A percentile compares a stretch with the other conserved stretches of the same genome.
Conservation (phyloP, 805 yeast genomes). For the Kregervanrija fluxuum region DNA sequence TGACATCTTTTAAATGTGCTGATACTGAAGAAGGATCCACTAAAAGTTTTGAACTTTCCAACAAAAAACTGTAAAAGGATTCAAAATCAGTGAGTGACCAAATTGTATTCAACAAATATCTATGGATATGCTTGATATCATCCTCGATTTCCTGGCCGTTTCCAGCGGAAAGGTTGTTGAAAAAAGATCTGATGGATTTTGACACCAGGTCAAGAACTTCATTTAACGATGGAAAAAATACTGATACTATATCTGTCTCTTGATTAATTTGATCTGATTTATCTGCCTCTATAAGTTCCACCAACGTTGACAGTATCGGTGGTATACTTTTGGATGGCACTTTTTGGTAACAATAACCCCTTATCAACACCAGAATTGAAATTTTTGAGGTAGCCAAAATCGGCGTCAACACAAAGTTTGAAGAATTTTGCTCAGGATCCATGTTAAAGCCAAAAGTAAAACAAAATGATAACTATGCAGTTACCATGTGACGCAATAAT, state of each 20-base stretch:
- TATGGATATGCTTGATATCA: constrained; percentile 26
- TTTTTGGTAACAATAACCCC: constrained; percentile 36
- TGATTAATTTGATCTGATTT: not conserved
- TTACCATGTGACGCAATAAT: not conserved
- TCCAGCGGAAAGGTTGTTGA: not conserved
- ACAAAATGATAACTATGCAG: not conserved
- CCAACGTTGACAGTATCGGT: constrained; percentile 35
- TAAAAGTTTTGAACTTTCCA: constrained; percentile 25
- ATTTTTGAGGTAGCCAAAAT: constrained; percentile 48
- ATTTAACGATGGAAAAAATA: constrained; percentile 21
- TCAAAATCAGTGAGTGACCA: constrained; percentile 48
- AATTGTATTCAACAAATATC: constrained; percentile 22
- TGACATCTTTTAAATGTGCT: constrained; percentile 11
- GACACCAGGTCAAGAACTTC: constrained; percentile 15
- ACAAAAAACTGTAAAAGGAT: constrained; percentile 33
- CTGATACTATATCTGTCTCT: constrained; percentile 7
- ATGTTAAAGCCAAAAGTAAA: not conserved
- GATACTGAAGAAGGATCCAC: constrained; percentile 20
- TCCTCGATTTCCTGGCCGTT: constrained; percentile 6
- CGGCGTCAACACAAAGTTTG: constrained; percentile 26
- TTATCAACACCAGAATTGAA: constrained; percentile 40
- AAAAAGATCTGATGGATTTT: constrained; percentile 9
- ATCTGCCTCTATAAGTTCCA: constrained; percentile 32
- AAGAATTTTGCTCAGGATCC: not conserved
- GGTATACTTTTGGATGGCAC: constrained; percentile 33